phyloP scores from a whole-genome alignment of 768 basidiomycete genomes.

The Saitozyma podzolica region DNA sequence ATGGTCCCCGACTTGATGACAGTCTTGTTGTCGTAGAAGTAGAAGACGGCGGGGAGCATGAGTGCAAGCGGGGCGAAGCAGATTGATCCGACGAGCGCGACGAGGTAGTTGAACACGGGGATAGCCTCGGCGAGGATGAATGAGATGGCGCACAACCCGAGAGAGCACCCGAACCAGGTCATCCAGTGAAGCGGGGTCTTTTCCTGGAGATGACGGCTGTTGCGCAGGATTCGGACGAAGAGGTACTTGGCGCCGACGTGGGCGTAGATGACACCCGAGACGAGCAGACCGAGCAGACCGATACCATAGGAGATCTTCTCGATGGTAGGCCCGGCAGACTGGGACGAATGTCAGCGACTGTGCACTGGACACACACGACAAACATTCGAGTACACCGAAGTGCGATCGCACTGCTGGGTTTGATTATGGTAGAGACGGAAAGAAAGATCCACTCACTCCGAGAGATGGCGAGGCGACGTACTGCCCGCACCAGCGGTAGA shows the following conservation, averaged over 20 bases:
- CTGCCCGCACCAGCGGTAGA: slow-evolving; percentile 28
- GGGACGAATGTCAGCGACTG: too few species aligned
- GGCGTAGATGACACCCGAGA: slow-evolving; percentile 12
- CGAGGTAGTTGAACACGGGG: slow-evolving; percentile 26
- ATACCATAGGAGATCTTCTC: slow-evolving; percentile 36
- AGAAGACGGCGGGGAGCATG: slow-evolving; percentile 15
- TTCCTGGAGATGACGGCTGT: slow-evolving; percentile 21
- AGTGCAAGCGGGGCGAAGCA: slow-evolving; percentile 20
- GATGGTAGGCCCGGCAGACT: slow-evolving; percentile 31
- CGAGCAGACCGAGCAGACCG: slow-evolving; percentile 25
- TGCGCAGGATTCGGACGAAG: slow-evolving; percentile 24
- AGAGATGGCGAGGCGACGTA: slow-evolving; percentile 46
- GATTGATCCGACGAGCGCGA: slow-evolving; percentile 22
- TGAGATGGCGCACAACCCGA: slow-evolving; percentile 21
- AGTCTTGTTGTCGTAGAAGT: slow-evolving; percentile 16
- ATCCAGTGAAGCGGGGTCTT: slow-evolving; percentile 21
- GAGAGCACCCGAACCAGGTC: slow-evolving; percentile 27
- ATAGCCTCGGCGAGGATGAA: slow-evolving; percentile 19
- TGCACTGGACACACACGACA: too few species aligned
- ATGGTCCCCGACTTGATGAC: slow-evolving; percentile 10
- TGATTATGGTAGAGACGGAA: too few species aligned
- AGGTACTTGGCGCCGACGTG: slow-evolving; percentile 31
- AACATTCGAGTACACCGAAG: too few species aligned
- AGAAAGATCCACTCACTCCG: neutral
- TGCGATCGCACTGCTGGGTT: too few species aligned